Evolutionary conservation across 345 rosid genomes (phyloP).

Genomic region (Reutealis trisperma): DNA sequence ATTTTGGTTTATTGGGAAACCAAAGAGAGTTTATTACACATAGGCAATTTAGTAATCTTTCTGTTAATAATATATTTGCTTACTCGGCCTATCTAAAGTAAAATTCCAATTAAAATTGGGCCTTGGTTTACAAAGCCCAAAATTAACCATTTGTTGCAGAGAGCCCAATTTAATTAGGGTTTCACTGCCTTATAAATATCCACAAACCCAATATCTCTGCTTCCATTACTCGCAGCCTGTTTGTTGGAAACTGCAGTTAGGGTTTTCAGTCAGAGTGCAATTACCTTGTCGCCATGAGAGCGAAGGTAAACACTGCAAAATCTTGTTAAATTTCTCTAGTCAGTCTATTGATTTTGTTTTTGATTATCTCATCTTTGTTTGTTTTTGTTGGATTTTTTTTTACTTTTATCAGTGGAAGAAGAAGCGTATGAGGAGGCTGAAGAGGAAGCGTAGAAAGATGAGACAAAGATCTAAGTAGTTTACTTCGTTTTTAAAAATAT

Average conservation of each 20-base stretch:
- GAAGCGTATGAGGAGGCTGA: constrained; percentile 99
- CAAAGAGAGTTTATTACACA: no score
- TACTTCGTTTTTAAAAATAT: neutral
- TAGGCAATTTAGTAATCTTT: no score
- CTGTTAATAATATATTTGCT: no score
- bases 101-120: neutral
- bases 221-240: constrained; percentile 18
- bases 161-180: constrained; percentile 21
- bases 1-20: no score
- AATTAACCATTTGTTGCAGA: no score
- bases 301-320: constrained; percentile 52
- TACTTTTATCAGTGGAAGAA: constrained; percentile 79
- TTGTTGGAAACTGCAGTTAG: neutral
- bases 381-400: constrained; percentile 8
- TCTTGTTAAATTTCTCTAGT: neutral
- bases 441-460: constrained; percentile 99
- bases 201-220: neutral
- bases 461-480: constrained; percentile 95
- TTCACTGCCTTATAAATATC: constrained; percentile 5
- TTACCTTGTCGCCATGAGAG: constrained; percentile 59
- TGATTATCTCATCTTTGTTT: neutral
- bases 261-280: constrained; percentile 21
- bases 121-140: neutral
- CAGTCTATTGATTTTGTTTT: neutral
- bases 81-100: no score